Conservation (phyloP, 78 protist genomes). For the Emiliania huxleyi region DNA sequence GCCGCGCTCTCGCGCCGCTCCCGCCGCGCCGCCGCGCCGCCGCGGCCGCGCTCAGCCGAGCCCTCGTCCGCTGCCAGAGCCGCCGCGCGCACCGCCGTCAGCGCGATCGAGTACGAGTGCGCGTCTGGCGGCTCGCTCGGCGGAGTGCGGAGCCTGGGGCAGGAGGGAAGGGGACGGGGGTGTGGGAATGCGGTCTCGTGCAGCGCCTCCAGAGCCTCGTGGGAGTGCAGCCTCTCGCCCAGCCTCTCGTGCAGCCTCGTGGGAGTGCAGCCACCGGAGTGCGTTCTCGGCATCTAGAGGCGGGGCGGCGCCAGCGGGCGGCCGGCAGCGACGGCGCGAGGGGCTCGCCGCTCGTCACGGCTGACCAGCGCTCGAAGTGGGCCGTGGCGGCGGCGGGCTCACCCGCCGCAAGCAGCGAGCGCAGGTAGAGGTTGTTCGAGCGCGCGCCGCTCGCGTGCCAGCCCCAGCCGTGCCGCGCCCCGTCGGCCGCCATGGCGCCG, state of each 20-base stretch:
- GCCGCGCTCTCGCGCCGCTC: neutral
- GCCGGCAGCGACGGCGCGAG: neutral
- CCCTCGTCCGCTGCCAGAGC: neutral
- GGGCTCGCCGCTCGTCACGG: neutral
- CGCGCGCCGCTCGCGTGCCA: neutral
- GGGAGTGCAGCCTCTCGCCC: too few relatives aligned
- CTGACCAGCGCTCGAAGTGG: neutral
- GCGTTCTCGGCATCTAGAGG: too few relatives aligned
- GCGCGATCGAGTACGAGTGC: neutral
- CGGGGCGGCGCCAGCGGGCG: neutral
- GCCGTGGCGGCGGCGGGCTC: neutral
- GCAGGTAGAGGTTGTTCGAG: neutral
- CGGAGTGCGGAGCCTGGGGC: neutral
- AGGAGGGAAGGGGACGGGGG: too few relatives aligned
- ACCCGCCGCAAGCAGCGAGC: neutral
- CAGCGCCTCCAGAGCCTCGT: too few relatives aligned
- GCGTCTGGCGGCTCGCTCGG: neutral
- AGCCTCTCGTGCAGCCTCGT: too few relatives aligned
- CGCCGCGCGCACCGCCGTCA: neutral
- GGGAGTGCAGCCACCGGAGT: too few relatives aligned
- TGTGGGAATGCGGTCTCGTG: too few relatives aligned
- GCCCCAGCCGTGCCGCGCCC: neutral
- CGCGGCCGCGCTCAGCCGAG: neutral
- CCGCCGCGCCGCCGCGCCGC: neutral
- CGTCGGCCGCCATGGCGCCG: neutral